phyloP scores from a whole-genome alignment of 352 stramenopile genomes.

The Globisporangium carolinianum region DNA sequence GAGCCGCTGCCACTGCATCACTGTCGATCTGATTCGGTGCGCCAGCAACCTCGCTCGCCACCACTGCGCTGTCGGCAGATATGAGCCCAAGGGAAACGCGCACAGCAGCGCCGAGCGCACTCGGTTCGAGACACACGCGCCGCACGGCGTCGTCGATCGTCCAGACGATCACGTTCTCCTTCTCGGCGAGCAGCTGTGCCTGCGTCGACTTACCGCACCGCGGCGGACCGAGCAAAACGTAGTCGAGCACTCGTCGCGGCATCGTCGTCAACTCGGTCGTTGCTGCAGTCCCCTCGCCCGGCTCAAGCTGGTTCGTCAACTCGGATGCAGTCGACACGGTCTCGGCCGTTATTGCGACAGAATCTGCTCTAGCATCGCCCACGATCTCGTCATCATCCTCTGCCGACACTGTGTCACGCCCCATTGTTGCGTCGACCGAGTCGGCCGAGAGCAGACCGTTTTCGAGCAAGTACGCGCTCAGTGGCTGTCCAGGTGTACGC shows the following conservation, averaged over 20 bases:
- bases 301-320: neutral
- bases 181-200: constrained; percentile 61
- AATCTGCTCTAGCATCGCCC: too few relatives aligned
- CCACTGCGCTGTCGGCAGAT: too few relatives aligned
- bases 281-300: too few relatives aligned
- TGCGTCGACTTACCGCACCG: constrained; percentile 77
- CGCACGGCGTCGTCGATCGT: constrained; percentile 71
- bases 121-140: constrained; percentile 21
- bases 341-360: neutral
- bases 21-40: too few relatives aligned
- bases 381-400: too few relatives aligned
- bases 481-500: constrained; percentile 46
- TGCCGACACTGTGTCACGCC: too few relatives aligned
- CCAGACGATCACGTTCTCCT: constrained; percentile 59
- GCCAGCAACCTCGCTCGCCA: too few relatives aligned
- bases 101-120: constrained; percentile 30
- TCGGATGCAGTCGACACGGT: neutral
- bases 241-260: constrained; percentile 52
- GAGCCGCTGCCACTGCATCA: neutral
- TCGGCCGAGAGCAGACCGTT: constrained; percentile 25
- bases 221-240: constrained; percentile 76
- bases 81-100: constrained; percentile 29
- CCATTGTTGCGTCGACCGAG: neutral
- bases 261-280: neutral
- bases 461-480: constrained; percentile 52